These are phyloP conservation scores for Aspergillus intermedius DNA, from an alignment of 2,329 filamentous ascomycete genomes.

Conservation along the genomic window DNA sequence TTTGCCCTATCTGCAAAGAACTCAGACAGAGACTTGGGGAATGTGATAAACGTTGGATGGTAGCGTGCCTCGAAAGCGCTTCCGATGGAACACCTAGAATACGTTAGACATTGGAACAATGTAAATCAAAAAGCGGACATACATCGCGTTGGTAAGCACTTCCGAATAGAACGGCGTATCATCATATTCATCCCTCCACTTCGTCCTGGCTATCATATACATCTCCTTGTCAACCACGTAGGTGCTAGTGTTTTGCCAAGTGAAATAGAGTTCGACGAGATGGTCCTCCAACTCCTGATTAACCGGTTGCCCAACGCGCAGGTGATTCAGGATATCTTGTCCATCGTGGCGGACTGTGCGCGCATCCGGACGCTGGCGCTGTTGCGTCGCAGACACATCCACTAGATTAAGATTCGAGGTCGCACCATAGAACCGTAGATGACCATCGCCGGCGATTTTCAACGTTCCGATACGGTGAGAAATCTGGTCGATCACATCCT, in stretches of 20 bases:
- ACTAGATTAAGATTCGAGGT: slow-evolving; percentile 41
- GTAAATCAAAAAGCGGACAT: slow-evolving; percentile 1
- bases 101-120: background rate
- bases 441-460: slow-evolving; percentile 38
- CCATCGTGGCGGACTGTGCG: slow-evolving; percentile 34
- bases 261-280: slow-evolving; percentile 42
- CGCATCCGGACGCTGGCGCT: slow-evolving; percentile 30
- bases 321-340: slow-evolving; percentile 36
- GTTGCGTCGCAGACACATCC: slow-evolving; percentile 31
- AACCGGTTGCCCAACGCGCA: slow-evolving; percentile 36
- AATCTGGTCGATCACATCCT: slow-evolving; percentile 39
- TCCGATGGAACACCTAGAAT: slow-evolving; percentile 35
- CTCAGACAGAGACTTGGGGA: slow-evolving; percentile 29
- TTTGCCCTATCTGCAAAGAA: slow-evolving; percentile 40
- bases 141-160: slow-evolving; percentile 38
- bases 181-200: slow-evolving; percentile 33
- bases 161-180: slow-evolving; percentile 37
- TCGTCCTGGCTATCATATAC: slow-evolving; percentile 28
- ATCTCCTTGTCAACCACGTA: slow-evolving; percentile 42
- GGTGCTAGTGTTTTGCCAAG: slow-evolving; percentile 44
- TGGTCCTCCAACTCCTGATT: slow-evolving; percentile 39
- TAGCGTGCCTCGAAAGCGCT: slow-evolving; percentile 40
- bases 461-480: slow-evolving; percentile 40
- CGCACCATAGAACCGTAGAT: slow-evolving; percentile 40
- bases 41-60: slow-evolving; percentile 38